Conservation (phyloP, 352 stramenopile species). For the Pythium monospermum region DNA sequence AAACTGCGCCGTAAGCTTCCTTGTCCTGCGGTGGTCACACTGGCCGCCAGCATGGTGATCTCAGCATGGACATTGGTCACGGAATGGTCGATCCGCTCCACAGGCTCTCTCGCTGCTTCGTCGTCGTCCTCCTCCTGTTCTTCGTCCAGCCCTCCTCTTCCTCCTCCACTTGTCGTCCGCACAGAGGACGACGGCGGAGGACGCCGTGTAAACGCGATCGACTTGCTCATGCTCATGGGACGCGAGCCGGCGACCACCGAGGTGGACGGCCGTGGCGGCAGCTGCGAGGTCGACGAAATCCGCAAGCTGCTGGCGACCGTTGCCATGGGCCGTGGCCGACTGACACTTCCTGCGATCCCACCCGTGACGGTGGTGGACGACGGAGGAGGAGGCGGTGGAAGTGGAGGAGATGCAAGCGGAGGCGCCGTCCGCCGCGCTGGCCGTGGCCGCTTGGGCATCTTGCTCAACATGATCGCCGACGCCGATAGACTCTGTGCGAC, state of each 20-base stretch:
- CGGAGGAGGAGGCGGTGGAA: slow-evolving; percentile 1
- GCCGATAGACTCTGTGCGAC: slow-evolving; percentile 22
- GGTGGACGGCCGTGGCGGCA: slow-evolving; percentile 54
- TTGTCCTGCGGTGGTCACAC: slow-evolving; percentile 69
- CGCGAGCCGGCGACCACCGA: slow-evolving; percentile 32
- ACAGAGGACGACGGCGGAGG: slow-evolving; percentile 21
- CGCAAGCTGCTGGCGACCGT: slow-evolving; percentile 9
- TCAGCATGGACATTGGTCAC: slow-evolving; percentile 75
- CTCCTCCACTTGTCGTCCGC: too few relatives aligned
- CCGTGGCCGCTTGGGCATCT: slow-evolving; percentile 20
- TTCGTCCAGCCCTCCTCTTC: too few relatives aligned
- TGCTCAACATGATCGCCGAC: slow-evolving; percentile 25
- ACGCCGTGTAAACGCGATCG: slow-evolving; percentile 55
- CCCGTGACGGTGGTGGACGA: too few relatives aligned
- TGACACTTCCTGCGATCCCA: too few relatives aligned
- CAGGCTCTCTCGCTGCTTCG: slow-evolving; percentile 33
- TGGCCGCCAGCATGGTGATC: slow-evolving; percentile 80
- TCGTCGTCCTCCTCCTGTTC: too few relatives aligned
- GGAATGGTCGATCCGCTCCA: slow-evolving; percentile 67
- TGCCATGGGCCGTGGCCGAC: too few relatives aligned
- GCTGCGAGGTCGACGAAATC: slow-evolving; percentile 16
- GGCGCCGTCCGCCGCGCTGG: slow-evolving; percentile 10
- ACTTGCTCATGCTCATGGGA: slow-evolving; percentile 80
- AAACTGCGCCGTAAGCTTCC: slow-evolving; percentile 68
- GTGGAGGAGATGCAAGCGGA: slow-evolving; percentile 3